Percentiles rank a stretch among this genome's conserved stretches.
Evolutionary conservation across 805 yeast genomes (phyloP).

Genomic region (Candida ortonii): DNA sequence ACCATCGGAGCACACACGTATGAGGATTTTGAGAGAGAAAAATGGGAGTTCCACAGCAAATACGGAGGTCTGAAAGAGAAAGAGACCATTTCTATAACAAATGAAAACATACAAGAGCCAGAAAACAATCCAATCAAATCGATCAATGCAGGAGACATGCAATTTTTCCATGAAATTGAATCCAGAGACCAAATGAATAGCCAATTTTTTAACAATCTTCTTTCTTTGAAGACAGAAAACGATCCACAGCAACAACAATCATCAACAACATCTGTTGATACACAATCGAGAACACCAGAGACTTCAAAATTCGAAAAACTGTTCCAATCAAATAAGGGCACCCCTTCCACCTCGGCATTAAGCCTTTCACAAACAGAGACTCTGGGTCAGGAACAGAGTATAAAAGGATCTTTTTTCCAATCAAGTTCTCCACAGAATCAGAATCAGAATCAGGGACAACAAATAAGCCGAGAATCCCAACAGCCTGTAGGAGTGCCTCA

Average conservation of each 20-base stretch:
- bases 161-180: conserved; percentile 18
- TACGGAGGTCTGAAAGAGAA: conserved; percentile 14
- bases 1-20: conserved; percentile 25
- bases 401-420: too few relatives aligned
- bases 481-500: too few relatives aligned
- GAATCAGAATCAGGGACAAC: too few relatives aligned
- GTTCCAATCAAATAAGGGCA: conserved; percentile 12
- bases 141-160: conserved; percentile 15
- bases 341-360: too few relatives aligned
- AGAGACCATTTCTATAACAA: conserved; percentile 4
- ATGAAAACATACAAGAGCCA: conserved; percentile 1
- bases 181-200: conserved; percentile 20
- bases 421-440: too few relatives aligned
- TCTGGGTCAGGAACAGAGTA: too few relatives aligned
- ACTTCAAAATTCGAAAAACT: conserved; percentile 22
- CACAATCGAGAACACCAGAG: conserved; percentile 10
- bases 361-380: too few relatives aligned
- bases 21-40: conserved; percentile 32
- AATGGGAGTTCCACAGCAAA: conserved; percentile 20
- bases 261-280: neutral
- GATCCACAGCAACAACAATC: neutral
- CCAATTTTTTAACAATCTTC: conserved; percentile 22
- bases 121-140: neutral
- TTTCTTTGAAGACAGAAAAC: conserved; percentile 6
- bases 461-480: too few relatives aligned